Conservation (phyloP, 495 filamentous ascomycete genomes). For the Trichocladium antarcticum region DNA sequence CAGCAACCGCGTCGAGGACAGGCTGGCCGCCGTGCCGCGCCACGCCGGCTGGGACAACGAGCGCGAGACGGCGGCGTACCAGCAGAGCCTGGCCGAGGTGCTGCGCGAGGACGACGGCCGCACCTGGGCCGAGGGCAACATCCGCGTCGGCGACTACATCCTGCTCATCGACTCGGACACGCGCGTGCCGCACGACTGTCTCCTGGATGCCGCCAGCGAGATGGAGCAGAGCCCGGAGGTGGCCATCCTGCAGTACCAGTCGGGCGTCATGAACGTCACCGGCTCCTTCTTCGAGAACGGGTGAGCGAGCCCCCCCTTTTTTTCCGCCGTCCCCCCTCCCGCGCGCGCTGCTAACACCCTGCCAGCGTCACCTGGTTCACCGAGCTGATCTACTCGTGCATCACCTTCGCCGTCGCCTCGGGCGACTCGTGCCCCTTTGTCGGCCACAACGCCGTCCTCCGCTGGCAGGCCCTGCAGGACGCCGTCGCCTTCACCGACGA, state of each 20-base stretch:
- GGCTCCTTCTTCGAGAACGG: constrained; percentile 62
- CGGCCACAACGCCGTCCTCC: constrained; percentile 68
- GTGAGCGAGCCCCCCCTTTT: no score
- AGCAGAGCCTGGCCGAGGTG: constrained; percentile 53
- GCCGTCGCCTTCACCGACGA: constrained; percentile 58
- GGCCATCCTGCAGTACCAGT: constrained; percentile 70
- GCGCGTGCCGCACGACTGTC: constrained; percentile 60
- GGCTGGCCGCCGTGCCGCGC: constrained; percentile 45
- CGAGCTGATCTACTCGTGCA: constrained; percentile 69
- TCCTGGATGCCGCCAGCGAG: constrained; percentile 65
- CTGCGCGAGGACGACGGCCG: constrained; percentile 59
- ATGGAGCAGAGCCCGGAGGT: constrained; percentile 74
- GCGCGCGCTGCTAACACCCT: no score
- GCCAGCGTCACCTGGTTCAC: constrained; percentile 82
- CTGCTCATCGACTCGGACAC: constrained; percentile 68
- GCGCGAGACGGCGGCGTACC: constrained; percentile 59
- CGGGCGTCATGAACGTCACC: constrained; percentile 73
- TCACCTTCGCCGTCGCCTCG: constrained; percentile 66
- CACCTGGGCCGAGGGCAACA: constrained; percentile 71
- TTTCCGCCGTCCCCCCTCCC: no score
- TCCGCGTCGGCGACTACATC: constrained; percentile 72
- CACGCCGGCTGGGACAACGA: constrained; percentile 53
- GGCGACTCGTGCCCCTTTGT: constrained; percentile 75
- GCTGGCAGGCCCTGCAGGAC: constrained; percentile 69
- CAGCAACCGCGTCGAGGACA: constrained; percentile 65